A percentile compares a stretch with the other conserved stretches of the same genome.
Evolutionary conservation across 495 filamentous ascomycete species (phyloP).

Genomic region (Annulohypoxylon maeteangense): DNA sequence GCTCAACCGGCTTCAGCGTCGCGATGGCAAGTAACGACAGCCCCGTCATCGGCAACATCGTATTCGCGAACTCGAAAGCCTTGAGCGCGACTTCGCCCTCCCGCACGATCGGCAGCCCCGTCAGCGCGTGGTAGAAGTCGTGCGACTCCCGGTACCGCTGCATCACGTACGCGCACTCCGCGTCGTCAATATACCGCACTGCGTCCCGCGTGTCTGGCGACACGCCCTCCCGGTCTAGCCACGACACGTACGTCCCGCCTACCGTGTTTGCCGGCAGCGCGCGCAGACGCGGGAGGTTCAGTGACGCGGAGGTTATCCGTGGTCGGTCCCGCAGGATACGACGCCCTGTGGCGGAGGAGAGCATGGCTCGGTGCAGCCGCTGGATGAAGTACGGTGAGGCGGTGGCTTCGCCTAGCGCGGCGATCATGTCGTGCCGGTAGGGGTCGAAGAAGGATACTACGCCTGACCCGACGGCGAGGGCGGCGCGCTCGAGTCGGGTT

Average conservation of each 20-base stretch:
- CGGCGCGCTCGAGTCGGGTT: slow-evolving; percentile 76
- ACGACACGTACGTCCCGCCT: slow-evolving; percentile 83
- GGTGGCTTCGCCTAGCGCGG: slow-evolving; percentile 90
- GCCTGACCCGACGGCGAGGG: slow-evolving; percentile 84
- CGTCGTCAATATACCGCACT: slow-evolving; percentile 92
- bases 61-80: slow-evolving; percentile 96
- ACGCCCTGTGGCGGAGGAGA: slow-evolving; percentile 81
- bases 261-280: slow-evolving; percentile 77
- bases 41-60: slow-evolving; percentile 93
- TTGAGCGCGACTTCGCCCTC: slow-evolving; percentile 97
- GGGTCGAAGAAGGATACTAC: slow-evolving; percentile 83
- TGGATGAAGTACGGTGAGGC: slow-evolving; percentile 95
- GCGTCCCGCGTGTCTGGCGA: slow-evolving; percentile 84
- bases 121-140: slow-evolving; percentile 98
- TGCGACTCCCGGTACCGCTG: slow-evolving; percentile 97
- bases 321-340: slow-evolving; percentile 91
- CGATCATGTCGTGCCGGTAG: slow-evolving; percentile 88
- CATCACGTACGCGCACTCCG: slow-evolving; percentile 97
- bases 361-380: slow-evolving; percentile 92
- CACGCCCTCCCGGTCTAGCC: slow-evolving; percentile 93
- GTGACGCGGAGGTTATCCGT: slow-evolving; percentile 81
- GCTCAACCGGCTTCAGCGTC: slow-evolving; percentile 80
- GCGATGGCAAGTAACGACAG: slow-evolving; percentile 71
- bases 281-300: slow-evolving; percentile 77
- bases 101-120: slow-evolving; percentile 87